Base-by-base conservation (phyloP, 441 rosid genomes). In the Euphorbia celastroides region DNA sequence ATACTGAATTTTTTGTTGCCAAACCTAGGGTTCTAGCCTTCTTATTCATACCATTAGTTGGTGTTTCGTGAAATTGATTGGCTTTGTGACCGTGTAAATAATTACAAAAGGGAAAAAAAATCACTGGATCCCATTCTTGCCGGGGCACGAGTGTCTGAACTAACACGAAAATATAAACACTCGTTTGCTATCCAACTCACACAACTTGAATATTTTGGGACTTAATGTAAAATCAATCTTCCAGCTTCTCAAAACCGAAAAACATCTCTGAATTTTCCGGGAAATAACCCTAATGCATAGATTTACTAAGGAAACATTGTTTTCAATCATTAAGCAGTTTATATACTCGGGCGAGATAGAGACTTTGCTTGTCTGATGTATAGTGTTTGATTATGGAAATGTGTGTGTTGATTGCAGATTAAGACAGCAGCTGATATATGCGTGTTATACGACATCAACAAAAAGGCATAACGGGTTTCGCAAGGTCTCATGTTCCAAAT, bases 381-480 rank as follows among this genome's bases (percentile, higher is more conserved):
- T 59, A 58, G 12, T 69, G 50, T 50, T 51, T 36, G 54, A 23
- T 30, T 70, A 44, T 44, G 50, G 50, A 44, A 44, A 12, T 44
- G n/a, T 7, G 13, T 9, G 57, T 32, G 65, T 27, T 48, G 59
- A 67, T 79, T 75, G 65, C 88, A 93, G 98, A 79, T 93, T 88
- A 93, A 90, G 86, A 90, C 96, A 4, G 98, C 97, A 10, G 96
- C 98, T 4, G 97, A 92, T 62, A 70, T 80, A 19, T 88, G 97
- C 64, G 96, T 93, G 67, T 82, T 88, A 67, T 78, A 83, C 60
- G 98, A 93, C 74, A 84, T 83, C 60, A 83, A 84, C 76, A 90
- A 78, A 75, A 89, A 88, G 77, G 86, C 75, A 20, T 88, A 66
- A 71, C 46, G n/a, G 38, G 36, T 26, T 67, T 14, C 42, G 30